Conservation (phyloP, 768 basidiomycete species). For the Rhizopogon salebrosus region DNA sequence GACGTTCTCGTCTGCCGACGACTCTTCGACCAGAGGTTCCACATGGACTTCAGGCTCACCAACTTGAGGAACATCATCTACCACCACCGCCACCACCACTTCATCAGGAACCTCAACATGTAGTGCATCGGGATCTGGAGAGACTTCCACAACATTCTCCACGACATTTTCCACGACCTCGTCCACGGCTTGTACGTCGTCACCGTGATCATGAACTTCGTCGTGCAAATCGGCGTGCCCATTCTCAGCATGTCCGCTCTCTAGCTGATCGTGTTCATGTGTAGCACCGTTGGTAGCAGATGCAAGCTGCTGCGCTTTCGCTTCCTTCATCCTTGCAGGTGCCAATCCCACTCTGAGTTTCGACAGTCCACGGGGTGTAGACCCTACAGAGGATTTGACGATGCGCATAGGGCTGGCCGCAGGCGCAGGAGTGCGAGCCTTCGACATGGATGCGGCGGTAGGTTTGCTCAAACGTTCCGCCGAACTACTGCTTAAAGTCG, state of each 20-base stretch:
- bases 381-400: conserved; percentile 24
- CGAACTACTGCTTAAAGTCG: conserved; percentile 44
- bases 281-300: conserved; percentile 20
- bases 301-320: conserved; percentile 14
- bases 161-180: conserved; percentile 9
- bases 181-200: conserved; percentile 3
- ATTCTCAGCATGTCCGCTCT: conserved; percentile 19
- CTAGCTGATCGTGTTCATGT: conserved; percentile 14
- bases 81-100: background rate
- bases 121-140: conserved; percentile 6
- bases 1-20: background rate
- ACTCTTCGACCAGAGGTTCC: conserved; percentile 7
- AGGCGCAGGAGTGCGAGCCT: conserved; percentile 38
- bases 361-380: conserved; percentile 24
- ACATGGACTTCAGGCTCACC: conserved; percentile 1
- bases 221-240: conserved; percentile 21
- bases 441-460: conserved; percentile 73
- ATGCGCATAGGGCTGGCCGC: conserved; percentile 18
- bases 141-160: conserved; percentile 3
- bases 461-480: conserved; percentile 74
- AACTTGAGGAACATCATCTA: background rate
- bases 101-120: background rate
- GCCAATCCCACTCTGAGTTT: conserved; percentile 22
- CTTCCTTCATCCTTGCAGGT: conserved; percentile 21
- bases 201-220: conserved; percentile 11